Evolutionary conservation across 2,329 filamentous ascomycete species (phyloP).

Genomic region (Exophiala xenobiotica): DNA sequence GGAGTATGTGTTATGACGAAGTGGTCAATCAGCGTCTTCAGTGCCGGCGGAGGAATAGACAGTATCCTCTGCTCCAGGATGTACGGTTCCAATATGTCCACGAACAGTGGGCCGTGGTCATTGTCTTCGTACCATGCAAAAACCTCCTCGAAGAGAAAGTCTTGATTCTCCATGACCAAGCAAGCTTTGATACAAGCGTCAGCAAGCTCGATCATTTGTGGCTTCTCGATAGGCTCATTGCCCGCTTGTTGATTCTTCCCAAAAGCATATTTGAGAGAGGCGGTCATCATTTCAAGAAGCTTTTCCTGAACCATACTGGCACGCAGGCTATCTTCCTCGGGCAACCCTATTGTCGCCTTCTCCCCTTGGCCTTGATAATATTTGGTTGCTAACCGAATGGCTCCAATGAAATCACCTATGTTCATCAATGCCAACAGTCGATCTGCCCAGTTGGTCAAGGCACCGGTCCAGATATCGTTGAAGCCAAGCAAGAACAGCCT

Average conservation of each 20-base stretch:
- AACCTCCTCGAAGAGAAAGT: conserved; percentile 87
- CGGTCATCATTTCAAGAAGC: conserved; percentile 87
- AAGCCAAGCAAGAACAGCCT: conserved; percentile 90
- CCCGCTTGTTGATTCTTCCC: conserved; percentile 56
- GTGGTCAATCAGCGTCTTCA: conserved; percentile 81
- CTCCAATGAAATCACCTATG: conserved; percentile 89
- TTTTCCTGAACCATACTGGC: conserved; percentile 85
- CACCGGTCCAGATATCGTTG: conserved; percentile 87
- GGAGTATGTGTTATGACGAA: conserved; percentile 76
- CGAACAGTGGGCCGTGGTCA: conserved; percentile 70
- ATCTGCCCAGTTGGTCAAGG: conserved; percentile 95
- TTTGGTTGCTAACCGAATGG: conserved; percentile 83
- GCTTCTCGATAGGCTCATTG: conserved; percentile 53
- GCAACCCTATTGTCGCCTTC: conserved; percentile 88
- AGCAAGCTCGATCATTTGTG: conserved; percentile 72
- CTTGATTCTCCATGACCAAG: conserved; percentile 70
- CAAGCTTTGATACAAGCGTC: conserved; percentile 83
- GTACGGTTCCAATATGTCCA: conserved; percentile 84
- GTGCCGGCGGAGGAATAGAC: conserved; percentile 73
- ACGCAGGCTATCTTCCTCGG: conserved; percentile 73
- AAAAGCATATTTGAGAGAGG: conserved; percentile 88
- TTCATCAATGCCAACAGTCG: conserved; percentile 92
- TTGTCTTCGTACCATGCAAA: conserved; percentile 87
- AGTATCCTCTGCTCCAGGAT: conserved; percentile 76
- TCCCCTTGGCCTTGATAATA: conserved; percentile 92